Evolutionary conservation across 1,284 basidiomycete genomes (phyloP).

Genomic region (Paramarasmius palmivorus): DNA sequence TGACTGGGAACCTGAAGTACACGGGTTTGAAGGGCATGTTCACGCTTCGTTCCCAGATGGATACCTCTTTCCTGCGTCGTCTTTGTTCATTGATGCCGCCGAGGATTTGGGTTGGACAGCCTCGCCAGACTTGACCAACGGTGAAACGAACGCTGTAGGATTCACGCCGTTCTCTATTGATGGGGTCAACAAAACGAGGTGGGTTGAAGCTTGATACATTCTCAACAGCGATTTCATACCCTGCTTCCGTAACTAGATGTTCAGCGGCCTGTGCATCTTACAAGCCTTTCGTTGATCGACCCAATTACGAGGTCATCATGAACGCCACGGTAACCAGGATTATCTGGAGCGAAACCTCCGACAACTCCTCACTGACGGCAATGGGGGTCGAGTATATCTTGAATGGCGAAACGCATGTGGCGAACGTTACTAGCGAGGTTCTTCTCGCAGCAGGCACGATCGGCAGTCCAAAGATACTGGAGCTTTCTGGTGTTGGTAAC

Average conservation of each 20-base stretch:
- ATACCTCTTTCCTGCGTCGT: constrained; percentile 27
- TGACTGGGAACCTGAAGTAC: constrained; percentile 1
- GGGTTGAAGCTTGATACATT: not conserved
- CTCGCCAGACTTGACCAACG: constrained; percentile 26
- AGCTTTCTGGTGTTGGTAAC: constrained; percentile 32
- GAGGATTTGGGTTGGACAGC: constrained; percentile 20
- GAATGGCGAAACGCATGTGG: constrained; percentile 5
- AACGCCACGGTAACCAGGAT: constrained; percentile 24
- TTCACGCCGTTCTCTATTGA: constrained; percentile 28
- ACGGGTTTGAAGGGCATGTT: constrained; percentile 21
- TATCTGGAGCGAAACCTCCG: constrained; percentile 17
- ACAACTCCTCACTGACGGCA: constrained; percentile 13
- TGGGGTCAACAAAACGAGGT: constrained; percentile 29
- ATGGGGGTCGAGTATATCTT: constrained; percentile 20
- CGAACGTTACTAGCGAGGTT: constrained; percentile 22
- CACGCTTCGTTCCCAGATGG: constrained; percentile 32
- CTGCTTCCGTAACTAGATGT: not conserved
- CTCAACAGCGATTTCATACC: not conserved
- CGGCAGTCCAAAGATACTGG: constrained; percentile 30
- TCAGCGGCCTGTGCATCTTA: constrained; percentile 19
- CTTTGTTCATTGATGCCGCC: constrained; percentile 25
- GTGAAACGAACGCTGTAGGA: constrained; percentile 27
- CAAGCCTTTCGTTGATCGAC: constrained; percentile 14
- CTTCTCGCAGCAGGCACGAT: constrained; percentile 29
- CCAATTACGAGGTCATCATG: constrained; percentile 25